phyloP scores from a whole-genome alignment of 208 protist genomes.

The Leishmania martiniquensis region DNA sequence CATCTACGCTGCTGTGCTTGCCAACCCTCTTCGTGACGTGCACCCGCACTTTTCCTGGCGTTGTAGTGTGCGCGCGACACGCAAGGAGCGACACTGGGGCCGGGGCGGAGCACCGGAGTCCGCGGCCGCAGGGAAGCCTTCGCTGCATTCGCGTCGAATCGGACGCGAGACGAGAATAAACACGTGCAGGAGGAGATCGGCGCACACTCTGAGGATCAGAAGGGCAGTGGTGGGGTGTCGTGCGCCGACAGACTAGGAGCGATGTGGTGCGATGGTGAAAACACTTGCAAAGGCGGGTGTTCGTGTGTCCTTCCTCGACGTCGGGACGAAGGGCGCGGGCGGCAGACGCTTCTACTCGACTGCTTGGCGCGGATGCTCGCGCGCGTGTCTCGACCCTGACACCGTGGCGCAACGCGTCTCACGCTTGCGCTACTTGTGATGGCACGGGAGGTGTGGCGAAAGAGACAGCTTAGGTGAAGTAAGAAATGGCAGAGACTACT shows the following conservation, averaged over 20 bases:
- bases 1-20: constrained; percentile 14
- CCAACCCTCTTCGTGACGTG: constrained; percentile 37
- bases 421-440: not conserved
- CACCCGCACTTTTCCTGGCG: constrained; percentile 48
- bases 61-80: constrained; percentile 1
- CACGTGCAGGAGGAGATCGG: no score
- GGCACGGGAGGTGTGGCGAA: not conserved
- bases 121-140: not conserved
- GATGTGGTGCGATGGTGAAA: no score
- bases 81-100: not conserved
- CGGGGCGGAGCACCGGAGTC: not conserved
- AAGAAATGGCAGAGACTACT: no score
- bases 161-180: not conserved
- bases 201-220: not conserved
- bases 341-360: not conserved
- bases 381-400: not conserved
- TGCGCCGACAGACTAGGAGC: not conserved
- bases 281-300: not conserved
- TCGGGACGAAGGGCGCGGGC: not conserved
- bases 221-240: not conserved
- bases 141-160: not conserved
- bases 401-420: constrained; percentile 1
- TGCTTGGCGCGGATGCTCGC: not conserved
- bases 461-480: no score
- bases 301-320: not conserved